These are phyloP conservation scores for Pythium brassicae DNA, from an alignment of 352 stramenopile genomes.

Conservation along the genomic window DNA sequence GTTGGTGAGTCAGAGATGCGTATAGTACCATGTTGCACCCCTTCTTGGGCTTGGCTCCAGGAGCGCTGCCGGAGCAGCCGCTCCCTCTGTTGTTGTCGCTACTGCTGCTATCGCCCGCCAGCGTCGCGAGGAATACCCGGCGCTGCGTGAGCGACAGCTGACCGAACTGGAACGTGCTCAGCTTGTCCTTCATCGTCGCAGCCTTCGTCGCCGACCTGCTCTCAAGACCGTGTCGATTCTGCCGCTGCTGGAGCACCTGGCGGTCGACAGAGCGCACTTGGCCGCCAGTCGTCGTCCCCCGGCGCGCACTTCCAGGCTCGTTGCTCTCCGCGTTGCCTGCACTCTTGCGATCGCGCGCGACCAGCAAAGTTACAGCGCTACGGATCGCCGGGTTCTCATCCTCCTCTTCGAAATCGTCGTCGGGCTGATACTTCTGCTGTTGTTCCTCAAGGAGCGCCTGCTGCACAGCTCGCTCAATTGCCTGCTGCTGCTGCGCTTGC, in stretches of 20 bases:
- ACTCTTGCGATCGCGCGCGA: not conserved
- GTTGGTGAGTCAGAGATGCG: too few relatives aligned
- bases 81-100: too few relatives aligned
- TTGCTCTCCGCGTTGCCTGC: not conserved
- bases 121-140: constrained; percentile 55
- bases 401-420: constrained; percentile 48
- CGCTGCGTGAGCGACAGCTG: constrained; percentile 57
- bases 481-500: constrained; percentile 13
- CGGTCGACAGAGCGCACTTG: constrained; percentile 23
- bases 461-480: constrained; percentile 28
- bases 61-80: too few relatives aligned
- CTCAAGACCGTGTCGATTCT: constrained; percentile 14
- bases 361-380: constrained; percentile 5
- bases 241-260: constrained; percentile 27
- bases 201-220: constrained; percentile 23
- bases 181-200: constrained; percentile 45
- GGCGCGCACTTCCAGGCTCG: not conserved
- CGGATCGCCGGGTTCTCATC: constrained; percentile 18
- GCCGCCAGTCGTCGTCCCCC: not conserved
- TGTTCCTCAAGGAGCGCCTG: constrained; percentile 36
- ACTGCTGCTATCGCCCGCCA: constrained; percentile 22
- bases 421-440: constrained; percentile 30
- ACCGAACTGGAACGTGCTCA: constrained; percentile 57
- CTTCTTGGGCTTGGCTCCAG: constrained; percentile 3
- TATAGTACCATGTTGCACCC: constrained; percentile 23